A percentile compares a stretch with the other conserved stretches of the same genome.
phyloP scores from a whole-genome alignment of 805 yeast species.

The Saccharomycopsis oosterbeekiorum region DNA sequence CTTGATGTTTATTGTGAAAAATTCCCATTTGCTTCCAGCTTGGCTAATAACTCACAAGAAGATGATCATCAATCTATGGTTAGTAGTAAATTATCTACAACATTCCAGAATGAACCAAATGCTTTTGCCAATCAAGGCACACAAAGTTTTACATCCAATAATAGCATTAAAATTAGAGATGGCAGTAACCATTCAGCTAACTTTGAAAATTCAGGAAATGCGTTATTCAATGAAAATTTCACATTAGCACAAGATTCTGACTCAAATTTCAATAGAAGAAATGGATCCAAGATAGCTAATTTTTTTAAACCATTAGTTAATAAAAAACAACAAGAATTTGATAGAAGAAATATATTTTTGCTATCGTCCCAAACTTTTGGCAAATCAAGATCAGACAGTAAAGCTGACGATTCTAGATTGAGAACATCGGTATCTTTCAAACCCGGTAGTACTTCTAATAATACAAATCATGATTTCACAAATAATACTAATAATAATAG shows the following conservation, averaged over 20 bases:
- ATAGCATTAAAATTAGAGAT: not conserved
- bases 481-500: not conserved
- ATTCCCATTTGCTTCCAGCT: conserved; percentile 35
- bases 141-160: not conserved
- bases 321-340: not conserved
- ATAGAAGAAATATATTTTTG: not conserved
- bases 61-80: not conserved
- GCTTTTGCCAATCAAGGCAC: not conserved
- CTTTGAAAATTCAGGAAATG: not conserved
- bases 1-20: conserved; percentile 50
- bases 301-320: conserved; percentile 8
- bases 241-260: not conserved
- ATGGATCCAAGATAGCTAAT: conserved; percentile 8
- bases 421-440: not conserved
- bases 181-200: not conserved
- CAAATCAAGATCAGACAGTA: not conserved
- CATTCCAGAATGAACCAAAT: not conserved
- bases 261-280: not conserved
- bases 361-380: not conserved
- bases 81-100: not conserved
- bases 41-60: not conserved
- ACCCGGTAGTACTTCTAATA: not conserved
- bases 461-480: not conserved
- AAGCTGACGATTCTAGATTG: not conserved
- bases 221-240: not conserved